phyloP scores from a whole-genome alignment of 306 rosid genomes.

The Abrus precatorius region DNA sequence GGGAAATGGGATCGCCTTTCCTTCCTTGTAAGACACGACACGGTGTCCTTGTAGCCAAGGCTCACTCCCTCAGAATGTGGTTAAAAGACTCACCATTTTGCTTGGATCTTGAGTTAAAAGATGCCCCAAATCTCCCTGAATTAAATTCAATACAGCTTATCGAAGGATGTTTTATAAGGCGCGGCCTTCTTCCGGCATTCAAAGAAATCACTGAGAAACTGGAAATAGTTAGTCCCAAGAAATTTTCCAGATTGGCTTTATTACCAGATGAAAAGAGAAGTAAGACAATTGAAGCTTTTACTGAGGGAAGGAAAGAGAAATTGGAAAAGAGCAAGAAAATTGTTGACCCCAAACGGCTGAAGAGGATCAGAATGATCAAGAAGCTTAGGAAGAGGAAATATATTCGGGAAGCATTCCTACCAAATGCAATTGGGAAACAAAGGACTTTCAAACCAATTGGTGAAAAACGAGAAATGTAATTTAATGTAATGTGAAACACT shows the following conservation, averaged over 20 bases:
- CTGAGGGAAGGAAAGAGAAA: slow-evolving; percentile 80
- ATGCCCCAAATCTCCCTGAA: slow-evolving; percentile 69
- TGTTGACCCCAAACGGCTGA: slow-evolving; percentile 51
- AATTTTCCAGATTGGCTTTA: slow-evolving; percentile 86
- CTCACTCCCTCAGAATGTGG: slow-evolving; percentile 98
- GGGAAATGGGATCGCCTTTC: slow-evolving; percentile 99
- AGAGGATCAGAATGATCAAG: slow-evolving; percentile 61
- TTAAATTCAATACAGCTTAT: slow-evolving; percentile 81
- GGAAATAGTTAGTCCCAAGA: slow-evolving; percentile 87
- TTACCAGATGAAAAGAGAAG: slow-evolving; percentile 83
- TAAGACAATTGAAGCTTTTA: slow-evolving; percentile 72
- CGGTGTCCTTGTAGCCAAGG: slow-evolving; percentile 91
- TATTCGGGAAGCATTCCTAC: slow-evolving; percentile 52
- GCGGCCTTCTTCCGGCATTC: slow-evolving; percentile 92
- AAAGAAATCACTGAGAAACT: slow-evolving; percentile 79
- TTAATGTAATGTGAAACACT: slow-evolving; percentile 8
- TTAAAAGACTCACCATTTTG: slow-evolving; percentile 95
- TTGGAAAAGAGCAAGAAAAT: slow-evolving; percentile 73
- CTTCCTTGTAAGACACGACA: slow-evolving; percentile 84
- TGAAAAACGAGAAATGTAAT: slow-evolving; percentile 16
- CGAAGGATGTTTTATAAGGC: slow-evolving; percentile 85
- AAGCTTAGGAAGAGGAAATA: slow-evolving; percentile 58
- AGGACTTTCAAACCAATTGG: slow-evolving; percentile 51
- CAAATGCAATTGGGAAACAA: slow-evolving; percentile 47
- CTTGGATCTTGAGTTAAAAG: slow-evolving; percentile 91